Conservation (phyloP, 2,329 filamentous ascomycete species). For the Metarhizium sp. region DNA sequence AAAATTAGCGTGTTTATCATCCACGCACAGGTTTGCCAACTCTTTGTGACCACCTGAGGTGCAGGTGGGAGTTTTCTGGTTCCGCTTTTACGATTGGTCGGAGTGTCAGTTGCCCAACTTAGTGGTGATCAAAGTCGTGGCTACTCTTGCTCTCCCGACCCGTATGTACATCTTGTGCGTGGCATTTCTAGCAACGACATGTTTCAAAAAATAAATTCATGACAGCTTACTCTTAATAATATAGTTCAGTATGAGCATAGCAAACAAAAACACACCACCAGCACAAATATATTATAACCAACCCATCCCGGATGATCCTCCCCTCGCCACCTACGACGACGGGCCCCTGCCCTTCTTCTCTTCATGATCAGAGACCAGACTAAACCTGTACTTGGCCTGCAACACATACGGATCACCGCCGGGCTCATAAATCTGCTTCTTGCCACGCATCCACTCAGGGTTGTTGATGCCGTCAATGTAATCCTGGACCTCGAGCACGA, state of each 20-base stretch:
- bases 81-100: neutral
- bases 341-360: neutral
- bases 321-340: neutral
- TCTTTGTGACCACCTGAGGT: neutral
- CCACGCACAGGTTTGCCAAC: neutral
- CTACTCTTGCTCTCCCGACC: neutral
- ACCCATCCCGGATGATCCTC: no score
- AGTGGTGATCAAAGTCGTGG: no score
- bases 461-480: conserved; percentile 93
- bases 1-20: no score
- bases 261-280: no score
- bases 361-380: conserved; percentile 23
- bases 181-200: no score
- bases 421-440: conserved; percentile 50
- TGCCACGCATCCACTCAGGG: conserved; percentile 66
- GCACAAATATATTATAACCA: no score
- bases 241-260: no score
- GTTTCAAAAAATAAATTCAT: no score
- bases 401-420: conserved; percentile 52
- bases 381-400: conserved; percentile 52
- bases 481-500: conserved; percentile 87
- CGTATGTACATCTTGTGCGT: neutral
- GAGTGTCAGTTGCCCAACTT: no score
- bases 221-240: no score
- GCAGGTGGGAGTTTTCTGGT: conserved; percentile 1